These are phyloP conservation scores for Flaveria linearis DNA, from an alignment of 129 eudicot genomes.

Conservation along the genomic window DNA sequence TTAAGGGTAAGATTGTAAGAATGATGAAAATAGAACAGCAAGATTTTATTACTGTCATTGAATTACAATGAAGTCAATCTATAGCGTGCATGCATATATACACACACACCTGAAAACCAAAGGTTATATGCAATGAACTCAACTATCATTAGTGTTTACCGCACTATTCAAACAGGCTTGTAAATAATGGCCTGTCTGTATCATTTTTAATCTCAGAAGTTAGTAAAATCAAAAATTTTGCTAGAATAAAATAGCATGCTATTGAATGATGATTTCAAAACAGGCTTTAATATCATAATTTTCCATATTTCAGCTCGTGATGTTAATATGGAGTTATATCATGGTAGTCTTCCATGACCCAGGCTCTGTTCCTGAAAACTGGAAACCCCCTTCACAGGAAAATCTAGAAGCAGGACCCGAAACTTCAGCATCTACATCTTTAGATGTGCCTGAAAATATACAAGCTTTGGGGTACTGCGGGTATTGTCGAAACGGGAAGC, in stretches of 20 bases:
- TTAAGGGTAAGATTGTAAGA: background rate
- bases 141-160: background rate
- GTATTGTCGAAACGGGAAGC: slow-evolving; percentile 74
- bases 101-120: no score
- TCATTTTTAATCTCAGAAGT: slow-evolving; percentile 1
- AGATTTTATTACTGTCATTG: background rate
- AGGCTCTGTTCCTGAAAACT: slow-evolving; percentile 86
- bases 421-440: slow-evolving; percentile 35
- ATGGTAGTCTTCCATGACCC: slow-evolving; percentile 78
- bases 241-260: slow-evolving; percentile 2
- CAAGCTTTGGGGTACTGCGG: slow-evolving; percentile 53
- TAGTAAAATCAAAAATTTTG: background rate
- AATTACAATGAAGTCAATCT: no score
- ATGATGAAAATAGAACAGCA: background rate
- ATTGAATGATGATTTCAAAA: slow-evolving; percentile 18
- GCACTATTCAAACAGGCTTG: background rate
- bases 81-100: background rate
- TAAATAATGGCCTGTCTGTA: background rate
- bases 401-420: slow-evolving; percentile 52
- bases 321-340: slow-evolving; percentile 80
- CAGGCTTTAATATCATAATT: background rate
- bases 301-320: slow-evolving; percentile 57
- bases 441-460: slow-evolving; percentile 46
- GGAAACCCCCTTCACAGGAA: slow-evolving; percentile 57
- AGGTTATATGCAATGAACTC: no score